A percentile compares a stretch with the other conserved stretches of the same genome.
phyloP scores from a whole-genome alignment of 306 rosid genomes.

The Prunus padus region DNA sequence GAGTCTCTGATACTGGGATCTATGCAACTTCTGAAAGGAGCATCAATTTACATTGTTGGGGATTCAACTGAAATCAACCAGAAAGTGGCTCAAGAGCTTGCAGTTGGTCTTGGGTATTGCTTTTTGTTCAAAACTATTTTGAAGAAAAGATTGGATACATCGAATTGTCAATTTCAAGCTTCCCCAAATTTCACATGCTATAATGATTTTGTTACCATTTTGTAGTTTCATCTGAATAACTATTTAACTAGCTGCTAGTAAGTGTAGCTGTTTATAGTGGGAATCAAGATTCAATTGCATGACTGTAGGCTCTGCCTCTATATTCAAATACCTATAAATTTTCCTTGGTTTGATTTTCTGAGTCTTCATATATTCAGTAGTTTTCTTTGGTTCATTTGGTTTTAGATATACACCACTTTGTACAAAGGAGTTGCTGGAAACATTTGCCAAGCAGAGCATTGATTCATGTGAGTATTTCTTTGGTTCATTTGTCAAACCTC shows the following conservation, averaged over 20 bases:
- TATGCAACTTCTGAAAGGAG: conserved; percentile 70
- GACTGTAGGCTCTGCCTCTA: background rate
- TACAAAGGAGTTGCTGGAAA: conserved; percentile 79
- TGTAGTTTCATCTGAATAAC: background rate
- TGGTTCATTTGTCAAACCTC: background rate
- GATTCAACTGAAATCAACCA: conserved; percentile 79
- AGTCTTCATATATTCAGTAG: conserved; percentile 1
- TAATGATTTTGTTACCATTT: background rate
- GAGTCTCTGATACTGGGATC: conserved; percentile 78
- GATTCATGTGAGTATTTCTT: conserved; percentile 67
- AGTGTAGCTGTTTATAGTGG: background rate
- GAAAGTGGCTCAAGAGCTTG: conserved; percentile 83
- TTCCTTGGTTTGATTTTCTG: background rate
- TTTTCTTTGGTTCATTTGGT: conserved; percentile 31
- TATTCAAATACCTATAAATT: background rate
- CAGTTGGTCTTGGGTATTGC: conserved; percentile 80
- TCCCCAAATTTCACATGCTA: background rate
- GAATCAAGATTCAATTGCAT: background rate
- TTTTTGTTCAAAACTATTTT: conserved; percentile 15
- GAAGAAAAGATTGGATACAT: background rate
- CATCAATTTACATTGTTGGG: conserved; percentile 82
- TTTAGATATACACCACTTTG: conserved; percentile 79
- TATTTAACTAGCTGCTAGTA: background rate
- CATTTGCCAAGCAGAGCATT: conserved; percentile 62
- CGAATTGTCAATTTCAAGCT: background rate